Evolutionary conservation across 192 early-diverging fungal genomes (phyloP), one percentile per base, ranked within the genome.

Genomic region (Backusella macrospora): DNA sequence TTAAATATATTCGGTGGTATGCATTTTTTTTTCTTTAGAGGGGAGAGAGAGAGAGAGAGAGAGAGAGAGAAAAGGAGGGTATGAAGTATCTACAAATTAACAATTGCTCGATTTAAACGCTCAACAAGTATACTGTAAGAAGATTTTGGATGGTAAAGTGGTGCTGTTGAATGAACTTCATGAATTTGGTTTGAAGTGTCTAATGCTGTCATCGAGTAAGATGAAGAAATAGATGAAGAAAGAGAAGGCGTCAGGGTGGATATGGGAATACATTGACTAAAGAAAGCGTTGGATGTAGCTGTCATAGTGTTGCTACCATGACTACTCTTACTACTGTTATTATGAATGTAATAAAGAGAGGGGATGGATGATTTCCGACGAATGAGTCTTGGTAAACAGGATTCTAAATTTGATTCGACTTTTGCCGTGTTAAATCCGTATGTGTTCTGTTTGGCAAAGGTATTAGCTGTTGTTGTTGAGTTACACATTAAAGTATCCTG

Each of bases 361-460:
- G 52, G 52, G 52, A 59, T 59, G 21, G 52, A 59, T 23, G 52
- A 12, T 59, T 59, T 59, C 26, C 21, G 52, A 26, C 52, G 52
- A 23, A 59, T 59, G 26, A 59, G 52, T 13, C 52, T 59, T 59
- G 52, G 52, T 4, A 59, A 23, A 10, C 52, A 12, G n/a, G 52
- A 26, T 12, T 59, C 52, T 59, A 21, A 26, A 59, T 59, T 59
- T 23, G 23, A 59, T 59, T 59, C 26, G 10, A 23, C 12, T 59
- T 26, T 21, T 59, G 21, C n/a, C 26, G 21, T 21, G 7, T 18
- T 26, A 59, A 59, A 18, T 26, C 23, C 23, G 21, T 59, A 23
- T 4, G 18, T 10, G 21, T 6, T 16, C 18, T 21, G 9, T 52
- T 21, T 52, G 18, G 26, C 26, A 4, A 26, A 26, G 8, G 10